These are phyloP conservation scores for Conoideocrella luteorostrata DNA, from an alignment of 2,329 filamentous ascomycete species.

Conservation along the genomic window DNA sequence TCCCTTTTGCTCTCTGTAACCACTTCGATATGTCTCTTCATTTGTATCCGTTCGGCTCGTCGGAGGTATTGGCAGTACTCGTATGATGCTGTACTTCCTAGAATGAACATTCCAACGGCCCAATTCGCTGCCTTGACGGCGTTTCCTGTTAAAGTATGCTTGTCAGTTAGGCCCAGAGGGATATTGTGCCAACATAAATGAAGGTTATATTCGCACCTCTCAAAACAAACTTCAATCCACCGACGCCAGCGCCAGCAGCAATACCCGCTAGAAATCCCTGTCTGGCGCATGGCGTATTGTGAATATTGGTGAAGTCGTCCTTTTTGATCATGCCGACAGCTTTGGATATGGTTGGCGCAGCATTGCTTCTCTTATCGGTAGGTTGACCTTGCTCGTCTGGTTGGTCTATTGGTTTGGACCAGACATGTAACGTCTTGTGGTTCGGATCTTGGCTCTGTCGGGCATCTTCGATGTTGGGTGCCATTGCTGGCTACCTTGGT, in stretches of 20 bases:
- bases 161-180: not conserved
- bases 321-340: slow-evolving; percentile 61
- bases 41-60: slow-evolving; percentile 68
- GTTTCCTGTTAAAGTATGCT: slow-evolving; percentile 19
- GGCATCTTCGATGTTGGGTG: slow-evolving; percentile 22
- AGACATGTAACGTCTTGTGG: slow-evolving; percentile 29
- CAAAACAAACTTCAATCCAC: slow-evolving; percentile 66
- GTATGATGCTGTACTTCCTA: slow-evolving; percentile 65
- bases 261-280: slow-evolving; percentile 82
- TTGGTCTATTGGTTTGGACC: slow-evolving; percentile 28
- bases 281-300: slow-evolving; percentile 76
- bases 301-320: slow-evolving; percentile 64
- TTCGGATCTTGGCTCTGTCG: slow-evolving; percentile 16
- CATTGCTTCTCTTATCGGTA: slow-evolving; percentile 12
- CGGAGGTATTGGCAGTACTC: slow-evolving; percentile 78
- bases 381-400: slow-evolving; percentile 13
- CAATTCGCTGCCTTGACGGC: slow-evolving; percentile 62
- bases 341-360: slow-evolving; percentile 42
- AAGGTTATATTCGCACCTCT: slow-evolving; percentile 53
- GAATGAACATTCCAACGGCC: slow-evolving; percentile 72
- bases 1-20: slow-evolving; percentile 44
- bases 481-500: slow-evolving; percentile 29
- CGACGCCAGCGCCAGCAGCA: slow-evolving; percentile 67
- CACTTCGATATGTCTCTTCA: slow-evolving; percentile 76
- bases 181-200: too few relatives aligned